phyloP scores from a whole-genome alignment of 2,329 filamentous ascomycete genomes.

The Aspergillus ochraceoroseus region DNA sequence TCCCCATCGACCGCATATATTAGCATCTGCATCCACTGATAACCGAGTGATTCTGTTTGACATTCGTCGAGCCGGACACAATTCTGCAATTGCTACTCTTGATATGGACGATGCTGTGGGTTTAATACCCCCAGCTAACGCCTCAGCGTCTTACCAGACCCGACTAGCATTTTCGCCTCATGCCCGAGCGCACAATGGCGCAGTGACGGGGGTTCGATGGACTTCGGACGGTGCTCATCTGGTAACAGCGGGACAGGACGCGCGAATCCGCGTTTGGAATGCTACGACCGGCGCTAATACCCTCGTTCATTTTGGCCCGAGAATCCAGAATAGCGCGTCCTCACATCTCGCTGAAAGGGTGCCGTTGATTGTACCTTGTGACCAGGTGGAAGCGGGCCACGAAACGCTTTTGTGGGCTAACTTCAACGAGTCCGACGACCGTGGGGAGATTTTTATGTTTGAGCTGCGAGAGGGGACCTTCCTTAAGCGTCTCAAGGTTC shows the following conservation, averaged over 20 bases:
- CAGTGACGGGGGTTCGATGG: conserved; percentile 82
- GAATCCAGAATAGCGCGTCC: conserved; percentile 63
- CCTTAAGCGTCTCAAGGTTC: conserved; percentile 64
- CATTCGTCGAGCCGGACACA: conserved; percentile 63
- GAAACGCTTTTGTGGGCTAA: conserved; percentile 79
- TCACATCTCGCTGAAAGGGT: conserved; percentile 57
- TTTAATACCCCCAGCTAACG: conserved; percentile 44
- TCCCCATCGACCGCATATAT: conserved; percentile 69
- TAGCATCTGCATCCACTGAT: conserved; percentile 80
- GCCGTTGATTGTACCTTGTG: conserved; percentile 60
- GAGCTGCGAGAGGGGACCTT: conserved; percentile 72
- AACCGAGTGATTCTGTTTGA: conserved; percentile 84
- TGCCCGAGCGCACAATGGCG: conserved; percentile 66
- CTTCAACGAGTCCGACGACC: conserved; percentile 60
- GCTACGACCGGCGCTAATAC: conserved; percentile 76
- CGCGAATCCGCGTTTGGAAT: conserved; percentile 82
- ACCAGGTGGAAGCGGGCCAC: conserved; percentile 52
- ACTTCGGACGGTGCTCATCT: conserved; percentile 72
- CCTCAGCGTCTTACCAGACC: conserved; percentile 25
- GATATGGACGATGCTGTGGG: conserved; percentile 81
- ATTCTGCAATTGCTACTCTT: conserved; percentile 68
- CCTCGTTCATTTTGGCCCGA: conserved; percentile 78
- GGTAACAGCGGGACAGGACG: conserved; percentile 76
- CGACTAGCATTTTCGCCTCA: conserved; percentile 44
- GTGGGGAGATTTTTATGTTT: conserved; percentile 68